Evolutionary conservation across 1,284 basidiomycete genomes (phyloP).

Genomic region (Caloboletus firmus): DNA sequence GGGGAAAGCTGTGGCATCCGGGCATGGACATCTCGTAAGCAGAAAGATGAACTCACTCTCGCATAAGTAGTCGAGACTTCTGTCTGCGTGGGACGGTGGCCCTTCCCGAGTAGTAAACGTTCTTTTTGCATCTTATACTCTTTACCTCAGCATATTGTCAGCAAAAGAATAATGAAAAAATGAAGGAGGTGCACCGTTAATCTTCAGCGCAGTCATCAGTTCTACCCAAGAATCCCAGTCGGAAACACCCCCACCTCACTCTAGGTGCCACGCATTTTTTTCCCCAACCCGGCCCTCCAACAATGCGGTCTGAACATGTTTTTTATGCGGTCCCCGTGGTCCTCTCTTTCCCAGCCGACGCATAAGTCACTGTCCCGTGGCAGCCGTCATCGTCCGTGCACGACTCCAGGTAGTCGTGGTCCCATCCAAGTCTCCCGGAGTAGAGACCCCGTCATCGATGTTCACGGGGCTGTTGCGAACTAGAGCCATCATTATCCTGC

Average conservation of each 20-base stretch:
- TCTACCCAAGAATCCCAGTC: conserved; percentile 61
- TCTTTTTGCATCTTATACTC: conserved; percentile 46
- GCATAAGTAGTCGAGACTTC: conserved; percentile 64
- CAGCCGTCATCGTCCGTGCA: no score
- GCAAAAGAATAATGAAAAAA: background rate
- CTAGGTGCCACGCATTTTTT: no score
- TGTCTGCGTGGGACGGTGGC: conserved; percentile 62
- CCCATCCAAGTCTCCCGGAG: no score
- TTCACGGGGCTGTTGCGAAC: no score
- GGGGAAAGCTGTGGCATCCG: background rate
- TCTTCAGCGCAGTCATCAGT: conserved; percentile 66
- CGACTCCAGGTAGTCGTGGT: no score
- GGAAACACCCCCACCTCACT: conserved; percentile 56
- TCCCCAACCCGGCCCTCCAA: no score
- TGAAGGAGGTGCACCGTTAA: conserved; percentile 51
- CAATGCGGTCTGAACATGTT: no score
- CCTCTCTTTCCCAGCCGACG: no score
- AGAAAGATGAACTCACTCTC: conserved; percentile 48
- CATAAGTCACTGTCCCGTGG: no score
- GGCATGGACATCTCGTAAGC: background rate
- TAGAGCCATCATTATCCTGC: no score
- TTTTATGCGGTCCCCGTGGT: no score
- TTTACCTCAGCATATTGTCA: background rate
- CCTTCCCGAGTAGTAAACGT: conserved; percentile 70
- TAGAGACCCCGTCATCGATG: no score